phyloP scores from a whole-genome alignment of 148 eudicot genomes.

The Vaccinium darrowii region DNA sequence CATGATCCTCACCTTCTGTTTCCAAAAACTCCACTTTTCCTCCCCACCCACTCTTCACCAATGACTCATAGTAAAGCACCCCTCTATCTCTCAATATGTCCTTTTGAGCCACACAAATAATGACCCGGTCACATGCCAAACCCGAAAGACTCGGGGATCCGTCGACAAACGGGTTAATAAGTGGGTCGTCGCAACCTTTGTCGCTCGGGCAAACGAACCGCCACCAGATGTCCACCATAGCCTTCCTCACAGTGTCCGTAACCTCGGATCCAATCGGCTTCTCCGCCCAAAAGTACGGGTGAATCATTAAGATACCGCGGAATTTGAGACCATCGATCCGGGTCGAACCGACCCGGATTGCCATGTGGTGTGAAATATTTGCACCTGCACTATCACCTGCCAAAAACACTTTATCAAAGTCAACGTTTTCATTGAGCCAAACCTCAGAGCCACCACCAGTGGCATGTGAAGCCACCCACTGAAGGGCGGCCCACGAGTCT shows the following conservation, averaged over 20 bases:
- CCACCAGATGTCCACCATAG: slow-evolving; percentile 47
- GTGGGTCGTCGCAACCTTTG: slow-evolving; percentile 36
- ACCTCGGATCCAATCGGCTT: slow-evolving; percentile 36
- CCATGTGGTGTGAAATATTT: slow-evolving; percentile 29
- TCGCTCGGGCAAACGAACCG: slow-evolving; percentile 33
- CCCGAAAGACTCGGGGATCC: slow-evolving; percentile 18
- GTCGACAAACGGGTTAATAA: slow-evolving; percentile 37
- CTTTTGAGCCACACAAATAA: slow-evolving; percentile 36
- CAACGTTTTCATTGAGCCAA: slow-evolving; percentile 34
- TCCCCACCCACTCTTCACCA: slow-evolving; percentile 28
- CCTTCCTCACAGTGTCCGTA: slow-evolving; percentile 26
- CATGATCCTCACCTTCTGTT: slow-evolving; percentile 39
- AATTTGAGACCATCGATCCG: slow-evolving; percentile 14
- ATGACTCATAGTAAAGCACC: slow-evolving; percentile 23
- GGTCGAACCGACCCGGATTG: slow-evolving; percentile 20
- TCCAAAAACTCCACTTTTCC: slow-evolving; percentile 29
- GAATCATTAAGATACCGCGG: slow-evolving; percentile 29
- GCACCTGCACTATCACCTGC: slow-evolving; percentile 52
- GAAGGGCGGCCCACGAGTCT: slow-evolving; percentile 52
- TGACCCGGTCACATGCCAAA: slow-evolving; percentile 22
- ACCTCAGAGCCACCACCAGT: slow-evolving; percentile 23
- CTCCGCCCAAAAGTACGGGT: slow-evolving; percentile 45
- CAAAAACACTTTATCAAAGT: slow-evolving; percentile 26
- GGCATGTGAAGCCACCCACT: slow-evolving; percentile 37
- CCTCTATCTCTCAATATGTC: slow-evolving; percentile 40